These are phyloP conservation scores for Blastobotrys serpentis DNA, from an alignment of 1,139 yeast genomes.

Conservation along the genomic window DNA sequence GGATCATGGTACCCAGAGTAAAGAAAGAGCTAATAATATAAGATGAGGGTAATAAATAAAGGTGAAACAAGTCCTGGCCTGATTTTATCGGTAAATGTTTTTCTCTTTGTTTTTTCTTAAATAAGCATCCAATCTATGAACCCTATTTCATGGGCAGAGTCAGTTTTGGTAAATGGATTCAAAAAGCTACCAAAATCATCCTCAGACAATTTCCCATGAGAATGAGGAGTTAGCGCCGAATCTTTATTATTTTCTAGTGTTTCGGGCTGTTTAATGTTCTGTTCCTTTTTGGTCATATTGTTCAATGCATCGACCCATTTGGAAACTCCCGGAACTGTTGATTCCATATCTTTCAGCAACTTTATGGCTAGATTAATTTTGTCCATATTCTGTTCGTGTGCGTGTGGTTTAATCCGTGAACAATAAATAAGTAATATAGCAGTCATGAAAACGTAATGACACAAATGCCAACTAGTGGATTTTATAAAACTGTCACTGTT, in stretches of 20 bases:
- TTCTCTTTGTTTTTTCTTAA: background rate
- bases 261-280: too few relatives aligned
- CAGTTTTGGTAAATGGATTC: background rate
- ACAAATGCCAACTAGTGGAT: constrained; percentile 16
- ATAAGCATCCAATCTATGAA: constrained; percentile 3
- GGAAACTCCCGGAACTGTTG: constrained; percentile 14
- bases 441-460: constrained; percentile 19
- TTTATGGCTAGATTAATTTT: constrained; percentile 15
- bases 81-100: background rate
- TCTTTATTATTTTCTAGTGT: too few relatives aligned
- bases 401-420: constrained; percentile 7
- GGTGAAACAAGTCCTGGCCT: background rate
- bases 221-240: too few relatives aligned
- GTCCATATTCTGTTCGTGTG: background rate
- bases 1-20: too few relatives aligned
- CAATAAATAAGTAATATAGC: constrained; percentile 19
- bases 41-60: too few relatives aligned
- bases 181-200: constrained; percentile 3
- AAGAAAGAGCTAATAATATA: too few relatives aligned
- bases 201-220: too few relatives aligned
- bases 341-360: constrained; percentile 8
- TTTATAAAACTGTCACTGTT: constrained; percentile 2
- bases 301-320: constrained; percentile 18
- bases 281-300: too few relatives aligned
- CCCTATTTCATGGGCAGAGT: constrained; percentile 5